Evolutionary conservation across 1,139 yeast species (phyloP).

Genomic region (Hyphopichia wangnamkhiaoensis): DNA sequence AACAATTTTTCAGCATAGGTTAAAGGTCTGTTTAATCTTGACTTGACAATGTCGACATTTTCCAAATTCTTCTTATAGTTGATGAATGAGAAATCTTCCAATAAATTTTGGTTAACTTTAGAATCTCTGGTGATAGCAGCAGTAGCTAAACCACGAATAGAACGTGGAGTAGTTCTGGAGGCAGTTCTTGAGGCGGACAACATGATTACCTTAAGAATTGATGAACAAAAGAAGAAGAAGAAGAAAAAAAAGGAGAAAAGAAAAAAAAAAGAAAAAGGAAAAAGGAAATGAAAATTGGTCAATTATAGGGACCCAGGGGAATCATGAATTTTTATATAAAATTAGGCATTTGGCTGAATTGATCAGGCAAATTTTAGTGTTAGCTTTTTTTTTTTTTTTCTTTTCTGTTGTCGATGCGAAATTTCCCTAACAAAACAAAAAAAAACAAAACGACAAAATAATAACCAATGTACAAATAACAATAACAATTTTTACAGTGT

Average conservation of each 20-base stretch:
- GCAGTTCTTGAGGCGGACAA: constrained; percentile 43
- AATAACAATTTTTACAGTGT: no score
- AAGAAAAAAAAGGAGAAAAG: constrained; percentile 6
- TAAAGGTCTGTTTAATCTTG: constrained; percentile 87
- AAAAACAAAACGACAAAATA: no score
- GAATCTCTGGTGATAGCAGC: constrained; percentile 81
- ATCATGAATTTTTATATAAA: not conserved
- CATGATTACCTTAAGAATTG: constrained; percentile 21
- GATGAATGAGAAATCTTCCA: constrained; percentile 82
- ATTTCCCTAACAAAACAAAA: no score
- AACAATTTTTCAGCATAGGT: constrained; percentile 97
- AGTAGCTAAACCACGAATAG: constrained; percentile 75
- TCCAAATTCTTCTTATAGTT: constrained; percentile 79
- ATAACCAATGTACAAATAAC: no score
- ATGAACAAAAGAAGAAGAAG: constrained; percentile 1
- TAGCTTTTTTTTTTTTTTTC: not conserved
- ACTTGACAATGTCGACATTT: constrained; percentile 82
- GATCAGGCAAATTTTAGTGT: constrained; percentile 3
- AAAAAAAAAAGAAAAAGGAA: constrained; percentile 4
- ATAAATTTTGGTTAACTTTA: constrained; percentile 86
- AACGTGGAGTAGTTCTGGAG: constrained; percentile 32
- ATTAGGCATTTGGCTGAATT: not conserved
- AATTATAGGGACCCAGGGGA: not conserved
- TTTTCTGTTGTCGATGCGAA: no score
- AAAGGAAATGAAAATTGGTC: constrained; percentile 8